Base-by-base conservation (phyloP, 2,329 filamentous ascomycete genomes). In the Botrytis aclada region DNA sequence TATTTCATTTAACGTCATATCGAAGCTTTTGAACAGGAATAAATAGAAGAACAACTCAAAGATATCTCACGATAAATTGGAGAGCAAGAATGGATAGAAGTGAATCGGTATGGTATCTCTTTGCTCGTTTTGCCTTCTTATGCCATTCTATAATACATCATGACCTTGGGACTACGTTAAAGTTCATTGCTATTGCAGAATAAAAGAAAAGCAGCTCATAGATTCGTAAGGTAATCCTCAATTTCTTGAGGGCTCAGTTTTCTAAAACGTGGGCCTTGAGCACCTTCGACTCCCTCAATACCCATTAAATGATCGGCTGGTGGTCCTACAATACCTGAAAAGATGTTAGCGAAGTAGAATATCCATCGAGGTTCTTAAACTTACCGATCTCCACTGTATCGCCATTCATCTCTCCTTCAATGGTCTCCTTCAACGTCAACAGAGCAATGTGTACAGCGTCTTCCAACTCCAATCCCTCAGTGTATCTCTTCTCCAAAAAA, bases 381-480 rank as follows among this genome's bases (percentile, higher is more conserved):
- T 82, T 84, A 94, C 94, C 95, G 83, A 99, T 98, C 85, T 99
- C 96, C 77, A 99, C 97, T 45, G 95, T 98, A 83, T 98, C 95
- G 75, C 95, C 95, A 79, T 95, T 98, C 95, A 98, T 98, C 86
- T 98, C 96, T 73, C 96, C 96, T 85, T 98, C 95, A 81, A 99
- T 99, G 73, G 96, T 98, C 88, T 99, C 96, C 88, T 99, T 99
- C 82, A 99, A 86, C 39, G 96, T 99, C 82, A 99, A 86, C 72
- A 99, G 88, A 74, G 96, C 96, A 85, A 99, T 99, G 84, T 99
- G 96, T 78, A 99, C 96, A 16, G 96, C 96, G 84, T 99, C 96
- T 84, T 99, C 96, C 76, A 99, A 86, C 87, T 99, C 96, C 81
- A 99, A 85, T 58, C 95, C 95, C 82, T 99, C 96, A 7, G 95